Evolutionary conservation across 2,329 filamentous ascomycete species (phyloP), one percentile per base, ranked within the genome.

Genomic region (Lizonia empirigonia): DNA sequence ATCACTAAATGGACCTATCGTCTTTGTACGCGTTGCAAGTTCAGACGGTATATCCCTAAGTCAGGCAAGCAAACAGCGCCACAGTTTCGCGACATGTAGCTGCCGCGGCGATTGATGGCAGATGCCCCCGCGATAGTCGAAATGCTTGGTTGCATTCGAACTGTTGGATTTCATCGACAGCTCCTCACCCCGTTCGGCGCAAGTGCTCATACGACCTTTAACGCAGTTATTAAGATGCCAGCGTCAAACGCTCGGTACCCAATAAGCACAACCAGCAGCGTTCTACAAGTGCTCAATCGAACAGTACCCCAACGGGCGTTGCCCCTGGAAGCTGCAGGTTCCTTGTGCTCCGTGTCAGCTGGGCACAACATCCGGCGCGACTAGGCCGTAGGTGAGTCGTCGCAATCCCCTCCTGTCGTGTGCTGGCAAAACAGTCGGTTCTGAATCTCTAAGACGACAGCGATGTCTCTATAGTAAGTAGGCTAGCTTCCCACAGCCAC

Each of bases 291-390:
- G n/a, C 20, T 51, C 15, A 18, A 5, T 19, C n/a, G 26, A 29
- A 41, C 24, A 9, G 19, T 18, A 44, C 33, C 30, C 10, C 41
- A 42, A 34, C 24, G 36, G 36, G 22, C 7, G 44, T 19, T 57
- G 37, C 67, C 64, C 67, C 67, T 68, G 64, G 55, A 59, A 36
- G 53, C 58, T 67, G 65, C 65, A 69, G 57, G 56, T 55, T 58
- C 50, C 59, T 58, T 67, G 66, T 68, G 58, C 60, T 55, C 59
- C 64, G 68, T 70, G 67, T 66, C 62, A 69, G 63, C 65, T 66
- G 64, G 53, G 44, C 58, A 70, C 67, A 50, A 52, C 65, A 62
- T 61, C 47, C 47, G 51, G 49, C 58, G 61, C 58, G 54, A 58
- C 56, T 54, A 48, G 51, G 50, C 30, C 54, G 47, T 45, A 53